A percentile compares a stretch with the other conserved stretches of the same genome.
Evolutionary conservation across 2,329 filamentous ascomycete genomes (phyloP).

Genomic region (Paracoccidioides lutzii): DNA sequence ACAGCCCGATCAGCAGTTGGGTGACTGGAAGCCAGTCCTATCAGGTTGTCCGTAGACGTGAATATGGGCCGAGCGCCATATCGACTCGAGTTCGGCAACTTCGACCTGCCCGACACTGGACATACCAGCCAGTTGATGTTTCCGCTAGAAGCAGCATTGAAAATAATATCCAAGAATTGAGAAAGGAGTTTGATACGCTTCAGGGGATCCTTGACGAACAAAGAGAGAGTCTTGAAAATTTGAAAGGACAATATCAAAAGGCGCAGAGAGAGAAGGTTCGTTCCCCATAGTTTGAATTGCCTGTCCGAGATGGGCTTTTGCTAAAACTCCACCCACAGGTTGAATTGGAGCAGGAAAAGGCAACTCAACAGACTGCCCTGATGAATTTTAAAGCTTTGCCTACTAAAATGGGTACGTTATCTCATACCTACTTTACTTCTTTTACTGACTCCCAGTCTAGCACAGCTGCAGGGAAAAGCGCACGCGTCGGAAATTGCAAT

Average conservation of each 20-base stretch:
- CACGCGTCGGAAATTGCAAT: constrained; percentile 29
- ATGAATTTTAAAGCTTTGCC: constrained; percentile 56
- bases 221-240: constrained; percentile 12
- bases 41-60: constrained; percentile 54
- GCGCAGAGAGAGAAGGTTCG: constrained; percentile 33
- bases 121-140: constrained; percentile 58
- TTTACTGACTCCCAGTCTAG: constrained; percentile 22
- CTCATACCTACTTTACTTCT: constrained; percentile 8
- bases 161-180: constrained; percentile 34
- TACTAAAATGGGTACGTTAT: constrained; percentile 52
- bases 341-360: constrained; percentile 46
- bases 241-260: constrained; percentile 15
- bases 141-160: constrained; percentile 46
- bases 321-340: constrained; percentile 15
- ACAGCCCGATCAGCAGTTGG: constrained; percentile 51
- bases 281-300: not conserved
- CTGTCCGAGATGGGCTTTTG: not conserved
- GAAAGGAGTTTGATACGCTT: constrained; percentile 28
- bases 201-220: constrained; percentile 21
- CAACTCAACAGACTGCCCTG: constrained; percentile 50
- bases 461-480: constrained; percentile 35
- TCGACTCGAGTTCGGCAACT: constrained; percentile 56
- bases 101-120: constrained; percentile 55
- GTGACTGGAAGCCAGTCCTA: constrained; percentile 55
- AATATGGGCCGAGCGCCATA: constrained; percentile 64